Conservation (phyloP, 306 rosid species). For the Acacia melanoxylon region DNA sequence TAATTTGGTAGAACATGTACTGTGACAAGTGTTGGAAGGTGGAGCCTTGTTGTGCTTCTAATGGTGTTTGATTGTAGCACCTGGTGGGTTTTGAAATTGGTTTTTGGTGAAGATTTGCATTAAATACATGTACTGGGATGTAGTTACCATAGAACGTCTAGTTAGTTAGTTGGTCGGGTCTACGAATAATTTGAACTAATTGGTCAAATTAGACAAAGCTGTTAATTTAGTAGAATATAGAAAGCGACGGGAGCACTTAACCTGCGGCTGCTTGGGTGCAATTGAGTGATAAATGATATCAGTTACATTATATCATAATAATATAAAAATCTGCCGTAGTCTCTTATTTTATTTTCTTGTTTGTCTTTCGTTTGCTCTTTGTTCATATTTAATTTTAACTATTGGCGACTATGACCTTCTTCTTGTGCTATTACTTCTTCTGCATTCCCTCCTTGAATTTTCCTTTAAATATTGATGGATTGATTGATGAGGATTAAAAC, state of each 20-base stretch:
- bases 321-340: conserved; percentile 20
- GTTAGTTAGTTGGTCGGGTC: conserved; percentile 37
- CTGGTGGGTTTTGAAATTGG: conserved; percentile 34
- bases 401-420: conserved; percentile 12
- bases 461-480: background rate
- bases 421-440: conserved; percentile 3
- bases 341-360: conserved; percentile 8
- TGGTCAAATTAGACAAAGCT: conserved; percentile 46
- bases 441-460: background rate
- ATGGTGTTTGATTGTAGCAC: conserved; percentile 20
- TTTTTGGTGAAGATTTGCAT: conserved; percentile 16
- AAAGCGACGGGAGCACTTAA: conserved; percentile 27
- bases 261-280: conserved; percentile 18
- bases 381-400: conserved; percentile 15
- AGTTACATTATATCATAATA: conserved; percentile 27
- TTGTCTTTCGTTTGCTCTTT: conserved; percentile 29
- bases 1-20: conserved; percentile 29
- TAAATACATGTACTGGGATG: conserved; percentile 11
- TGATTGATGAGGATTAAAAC: conserved; percentile 8
- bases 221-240: conserved; percentile 35
- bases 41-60: conserved; percentile 6
- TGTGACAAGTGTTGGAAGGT: conserved; percentile 9
- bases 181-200: conserved; percentile 22
- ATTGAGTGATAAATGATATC: conserved; percentile 30
- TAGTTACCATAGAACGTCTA: conserved; percentile 12